A percentile compares a stretch with the other conserved stretches of the same genome.
phyloP scores from a whole-genome alignment of 352 stramenopile species.

The Pythium brachiatum region DNA sequence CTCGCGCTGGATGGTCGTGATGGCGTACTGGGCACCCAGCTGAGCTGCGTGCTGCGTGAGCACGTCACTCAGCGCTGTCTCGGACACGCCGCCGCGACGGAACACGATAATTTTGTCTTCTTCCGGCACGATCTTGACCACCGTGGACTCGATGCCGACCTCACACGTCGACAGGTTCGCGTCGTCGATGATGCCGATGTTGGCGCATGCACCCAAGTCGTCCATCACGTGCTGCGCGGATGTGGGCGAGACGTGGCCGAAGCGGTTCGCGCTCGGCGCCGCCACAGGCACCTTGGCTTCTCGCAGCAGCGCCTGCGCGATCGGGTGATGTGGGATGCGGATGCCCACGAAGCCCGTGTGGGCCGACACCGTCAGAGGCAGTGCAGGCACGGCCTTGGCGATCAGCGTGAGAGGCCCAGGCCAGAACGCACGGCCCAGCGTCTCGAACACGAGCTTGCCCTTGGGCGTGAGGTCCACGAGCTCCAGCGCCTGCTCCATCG shows the following conservation, averaged over 20 bases:
- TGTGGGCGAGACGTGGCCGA: conserved; percentile 98
- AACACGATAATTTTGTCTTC: conserved; percentile 84
- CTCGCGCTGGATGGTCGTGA: conserved; percentile 69
- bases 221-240: conserved; percentile 95
- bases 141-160: conserved; percentile 94
- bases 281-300: conserved; percentile 93
- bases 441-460: conserved; percentile 71
- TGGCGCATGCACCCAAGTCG: conserved; percentile 91
- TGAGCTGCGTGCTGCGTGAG: conserved; percentile 43
- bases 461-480: conserved; percentile 85
- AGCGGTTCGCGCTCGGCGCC: conserved; percentile 97
- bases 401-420: conserved; percentile 98
- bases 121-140: conserved; percentile 87
- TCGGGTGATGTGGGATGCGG: conserved; percentile 91
- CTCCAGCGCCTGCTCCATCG: conserved; percentile 79
- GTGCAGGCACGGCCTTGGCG: conserved; percentile 77
- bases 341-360: conserved; percentile 97
- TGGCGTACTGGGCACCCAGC: conserved; percentile 46
- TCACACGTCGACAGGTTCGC: conserved; percentile 56
- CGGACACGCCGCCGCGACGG: conserved; percentile 82
- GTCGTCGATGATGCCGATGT: conserved; percentile 87
- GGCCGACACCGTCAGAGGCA: conserved; percentile 88
- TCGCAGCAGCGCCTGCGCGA: conserved; percentile 90
- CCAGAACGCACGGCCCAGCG: conserved; percentile 92
- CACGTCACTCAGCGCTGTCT: conserved; percentile 57